Conservation (phyloP, 345 rosid species). For the Viola odorata region DNA sequence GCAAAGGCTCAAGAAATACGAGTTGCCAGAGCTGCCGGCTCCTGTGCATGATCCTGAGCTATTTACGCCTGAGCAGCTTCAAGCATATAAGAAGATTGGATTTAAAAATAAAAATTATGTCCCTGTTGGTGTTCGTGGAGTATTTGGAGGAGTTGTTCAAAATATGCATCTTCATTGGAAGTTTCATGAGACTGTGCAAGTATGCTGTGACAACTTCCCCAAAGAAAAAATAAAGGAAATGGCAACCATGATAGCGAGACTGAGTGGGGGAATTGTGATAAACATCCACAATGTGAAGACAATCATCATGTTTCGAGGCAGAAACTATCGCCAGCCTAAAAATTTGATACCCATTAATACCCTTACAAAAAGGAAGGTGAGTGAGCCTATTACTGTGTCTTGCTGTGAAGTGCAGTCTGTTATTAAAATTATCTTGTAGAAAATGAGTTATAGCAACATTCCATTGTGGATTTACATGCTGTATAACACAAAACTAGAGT, state of each 20-base stretch:
- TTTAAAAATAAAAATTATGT: constrained; percentile 86
- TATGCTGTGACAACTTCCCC: constrained; percentile 89
- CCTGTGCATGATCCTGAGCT: constrained; percentile 93
- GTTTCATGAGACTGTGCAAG: constrained; percentile 98
- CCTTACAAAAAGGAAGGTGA: constrained; percentile 90
- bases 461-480: too few species aligned
- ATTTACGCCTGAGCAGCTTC: constrained; percentile 71
- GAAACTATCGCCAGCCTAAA: constrained; percentile 96
- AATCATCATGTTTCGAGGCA: constrained; percentile 92
- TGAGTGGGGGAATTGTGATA: constrained; percentile 87
- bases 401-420: too few species aligned
- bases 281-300: constrained; percentile 87
- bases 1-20: constrained; percentile 92
- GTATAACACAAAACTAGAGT: too few species aligned
- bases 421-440: too few species aligned
- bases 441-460: too few species aligned
- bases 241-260: constrained; percentile 84
- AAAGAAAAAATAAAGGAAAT: constrained; percentile 92
- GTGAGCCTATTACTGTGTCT: too few species aligned
- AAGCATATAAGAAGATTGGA: constrained; percentile 83
- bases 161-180: constrained; percentile 99
- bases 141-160: constrained; percentile 96
- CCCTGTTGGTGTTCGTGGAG: constrained; percentile 98
- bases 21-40: constrained; percentile 81
- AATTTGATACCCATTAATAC: constrained; percentile 90